Base-by-base conservation (phyloP, 2,329 filamentous ascomycete genomes). In the Colletotrichum cordylinicola region DNA sequence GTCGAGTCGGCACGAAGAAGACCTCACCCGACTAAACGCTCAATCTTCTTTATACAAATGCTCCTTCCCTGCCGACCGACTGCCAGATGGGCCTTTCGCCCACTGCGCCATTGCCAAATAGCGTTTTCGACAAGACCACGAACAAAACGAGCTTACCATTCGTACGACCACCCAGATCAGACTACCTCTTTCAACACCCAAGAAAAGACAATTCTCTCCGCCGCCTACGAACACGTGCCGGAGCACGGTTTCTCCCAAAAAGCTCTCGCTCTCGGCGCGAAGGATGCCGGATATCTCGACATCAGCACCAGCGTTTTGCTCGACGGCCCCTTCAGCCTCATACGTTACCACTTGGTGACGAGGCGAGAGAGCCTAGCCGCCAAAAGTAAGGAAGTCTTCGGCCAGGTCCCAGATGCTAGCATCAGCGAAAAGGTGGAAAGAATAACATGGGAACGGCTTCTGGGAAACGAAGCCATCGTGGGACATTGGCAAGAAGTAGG, bases 231-330 rank as follows among this genome's bases (percentile, higher is more conserved):
- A 35, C 94, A 98, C 83, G 92, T 98, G 12, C 95, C 96, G 21
- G 84, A 90, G 67, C 91, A 95, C 83, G 97, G 97, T 82, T 99
- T 98, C 89, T 95, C 95, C 0, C 86, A 89, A 65, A 88, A 91
- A 24, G 89, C 96, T 1, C 89, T 99, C 12, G 90, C 91, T 58
- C 90, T 94, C 27, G 97, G 96, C 77, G 95, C 95, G 76, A 92
- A 92, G 81, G 95, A 98, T 81, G 92, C 93, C 21, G 96, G 96
- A 60, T 98, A 96, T 83, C 92, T 95, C 68, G 95, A 97, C 82
- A 95, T 96, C 74, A 96, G 95, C 75, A 92, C 94, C 12, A 96
- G 95, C 81, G 87, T 98, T 24, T 92, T 99, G 72, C 93, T 95
- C 1, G 90, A 93, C 56, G 95, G 95, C 9, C 91, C 93, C 27